A percentile compares a stretch with the other conserved stretches of the same genome.
Evolutionary conservation across 1,139 yeast genomes (phyloP).

Genomic region (Taiozyma sp.): DNA sequence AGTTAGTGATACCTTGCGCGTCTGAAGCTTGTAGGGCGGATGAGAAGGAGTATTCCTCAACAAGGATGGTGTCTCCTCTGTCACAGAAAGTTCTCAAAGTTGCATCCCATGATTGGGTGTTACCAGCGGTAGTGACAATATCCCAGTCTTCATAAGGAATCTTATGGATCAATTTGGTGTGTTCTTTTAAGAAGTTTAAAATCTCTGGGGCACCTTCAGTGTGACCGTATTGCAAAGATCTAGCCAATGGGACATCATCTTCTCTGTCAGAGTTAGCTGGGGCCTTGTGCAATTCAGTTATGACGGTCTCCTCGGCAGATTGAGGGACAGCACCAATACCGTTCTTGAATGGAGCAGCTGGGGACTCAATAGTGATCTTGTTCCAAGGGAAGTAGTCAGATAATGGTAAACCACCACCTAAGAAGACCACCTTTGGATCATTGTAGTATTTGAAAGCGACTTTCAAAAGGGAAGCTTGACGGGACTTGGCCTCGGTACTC

Average conservation of each 20-base stretch:
- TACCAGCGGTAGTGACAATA: slow-evolving; percentile 60
- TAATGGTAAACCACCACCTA: slow-evolving; percentile 95
- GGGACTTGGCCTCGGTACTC: slow-evolving; percentile 73
- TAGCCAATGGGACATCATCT: slow-evolving; percentile 67
- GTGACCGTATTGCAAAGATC: slow-evolving; percentile 88
- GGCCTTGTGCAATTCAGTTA: slow-evolving; percentile 38
- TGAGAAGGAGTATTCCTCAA: slow-evolving; percentile 76
- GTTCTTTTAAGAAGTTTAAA: slow-evolving; percentile 65
- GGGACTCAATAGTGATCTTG: slow-evolving; percentile 61
- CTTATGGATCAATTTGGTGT: slow-evolving; percentile 62
- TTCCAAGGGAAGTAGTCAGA: slow-evolving; percentile 92
- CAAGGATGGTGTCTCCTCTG: slow-evolving; percentile 73
- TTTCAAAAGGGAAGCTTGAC: slow-evolving; percentile 80
- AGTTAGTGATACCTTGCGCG: slow-evolving; percentile 60
- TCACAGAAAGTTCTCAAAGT: slow-evolving; percentile 71
- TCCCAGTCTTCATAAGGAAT: slow-evolving; percentile 67
- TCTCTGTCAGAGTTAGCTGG: slow-evolving; percentile 33
- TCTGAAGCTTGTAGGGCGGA: slow-evolving; percentile 80
- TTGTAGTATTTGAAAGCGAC: slow-evolving; percentile 73
- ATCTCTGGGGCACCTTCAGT: slow-evolving; percentile 79
- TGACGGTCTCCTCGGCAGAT: slow-evolving; percentile 37
- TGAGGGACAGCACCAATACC: slow-evolving; percentile 73
- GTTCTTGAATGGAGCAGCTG: slow-evolving; percentile 67
- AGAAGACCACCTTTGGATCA: slow-evolving; percentile 74
- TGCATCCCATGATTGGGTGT: slow-evolving; percentile 88